Conservation (phyloP, 2,329 filamentous ascomycete genomes). For the Alternaria infectoria region DNA sequence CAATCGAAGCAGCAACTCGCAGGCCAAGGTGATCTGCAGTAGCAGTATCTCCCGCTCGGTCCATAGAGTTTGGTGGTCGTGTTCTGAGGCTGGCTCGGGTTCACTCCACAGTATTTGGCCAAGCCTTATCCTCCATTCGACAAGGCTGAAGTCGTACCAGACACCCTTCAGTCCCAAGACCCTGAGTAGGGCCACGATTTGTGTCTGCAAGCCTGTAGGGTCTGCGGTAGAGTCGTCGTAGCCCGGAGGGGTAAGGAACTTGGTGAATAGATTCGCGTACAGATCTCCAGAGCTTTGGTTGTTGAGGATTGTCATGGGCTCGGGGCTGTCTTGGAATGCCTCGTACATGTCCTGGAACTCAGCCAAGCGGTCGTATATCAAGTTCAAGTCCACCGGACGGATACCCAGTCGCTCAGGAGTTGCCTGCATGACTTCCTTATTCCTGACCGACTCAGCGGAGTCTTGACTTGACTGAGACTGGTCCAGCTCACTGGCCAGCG, state of each 20-base stretch:
- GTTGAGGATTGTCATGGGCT: conserved; percentile 59
- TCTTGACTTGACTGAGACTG: conserved; percentile 49
- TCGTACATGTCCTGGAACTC: conserved; percentile 62
- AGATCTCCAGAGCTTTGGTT: conserved; percentile 60
- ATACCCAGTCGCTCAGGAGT: conserved; percentile 49
- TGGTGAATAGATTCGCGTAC: conserved; percentile 53
- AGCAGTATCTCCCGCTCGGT: conserved; percentile 61
- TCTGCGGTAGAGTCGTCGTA: conserved; percentile 55
- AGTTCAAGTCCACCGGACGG: conserved; percentile 37
- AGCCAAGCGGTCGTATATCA: conserved; percentile 45
- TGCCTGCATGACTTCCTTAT: conserved; percentile 52
- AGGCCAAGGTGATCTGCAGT: conserved; percentile 61
- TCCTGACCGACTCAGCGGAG: conserved; percentile 42
- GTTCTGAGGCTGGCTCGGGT: conserved; percentile 25
- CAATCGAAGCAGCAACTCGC: conserved; percentile 61
- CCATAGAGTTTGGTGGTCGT: conserved; percentile 32
- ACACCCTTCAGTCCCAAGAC: conserved; percentile 69
- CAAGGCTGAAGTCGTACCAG: conserved; percentile 76
- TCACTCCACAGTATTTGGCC: conserved; percentile 74
- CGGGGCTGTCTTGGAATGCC: conserved; percentile 59
- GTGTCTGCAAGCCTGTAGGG: conserved; percentile 69
- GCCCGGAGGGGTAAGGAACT: conserved; percentile 50
- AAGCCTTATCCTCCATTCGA: conserved; percentile 76
- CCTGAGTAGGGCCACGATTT: conserved; percentile 72
- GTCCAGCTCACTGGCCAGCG: conserved; percentile 62